These are phyloP conservation scores for Fragaria vesca DNA, from an alignment of 306 rosid species.

Conservation along the genomic window DNA sequence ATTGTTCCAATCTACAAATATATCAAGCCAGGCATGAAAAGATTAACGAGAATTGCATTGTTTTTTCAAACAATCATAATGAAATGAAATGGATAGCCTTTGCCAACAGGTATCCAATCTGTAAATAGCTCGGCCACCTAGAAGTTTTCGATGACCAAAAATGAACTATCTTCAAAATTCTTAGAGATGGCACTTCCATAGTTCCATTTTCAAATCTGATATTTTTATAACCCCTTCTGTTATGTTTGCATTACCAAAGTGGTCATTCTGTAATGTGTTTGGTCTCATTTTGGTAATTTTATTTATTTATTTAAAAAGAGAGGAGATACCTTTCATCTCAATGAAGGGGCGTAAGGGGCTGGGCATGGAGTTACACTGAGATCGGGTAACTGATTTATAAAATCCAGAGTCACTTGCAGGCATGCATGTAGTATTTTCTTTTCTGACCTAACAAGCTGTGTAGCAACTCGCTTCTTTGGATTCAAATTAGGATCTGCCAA, in stretches of 20 bases:
- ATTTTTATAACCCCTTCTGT: not conserved
- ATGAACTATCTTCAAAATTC: not conserved
- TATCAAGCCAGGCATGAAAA: not conserved
- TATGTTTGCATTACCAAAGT: not conserved
- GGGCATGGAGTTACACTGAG: slow-evolving; percentile 81
- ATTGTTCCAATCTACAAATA: not conserved
- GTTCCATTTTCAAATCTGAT: not conserved
- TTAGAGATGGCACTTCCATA: not conserved
- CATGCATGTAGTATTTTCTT: slow-evolving; percentile 93
- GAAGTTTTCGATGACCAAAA: not conserved
- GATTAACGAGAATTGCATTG: not conserved
- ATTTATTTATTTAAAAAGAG: slow-evolving; percentile 9
- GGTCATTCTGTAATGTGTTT: not conserved
- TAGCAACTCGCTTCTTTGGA: slow-evolving; percentile 86
- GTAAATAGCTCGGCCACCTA: not conserved
- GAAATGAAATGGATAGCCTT: not conserved
- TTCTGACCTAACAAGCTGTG: slow-evolving; percentile 70
- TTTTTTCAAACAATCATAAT: not conserved
- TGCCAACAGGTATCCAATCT: not conserved
- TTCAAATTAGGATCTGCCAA: slow-evolving; percentile 63
- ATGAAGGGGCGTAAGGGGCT: slow-evolving; percentile 74
- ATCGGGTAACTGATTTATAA: slow-evolving; percentile 77
- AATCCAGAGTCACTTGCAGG: slow-evolving; percentile 56
- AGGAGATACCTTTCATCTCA: slow-evolving; percentile 58
- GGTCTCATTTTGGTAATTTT: not conserved